A percentile compares a stretch with the other conserved stretches of the same genome.
These are phyloP conservation scores for Scleroderma bovista DNA, from an alignment of 768 basidiomycete genomes.

Conservation along the genomic window DNA sequence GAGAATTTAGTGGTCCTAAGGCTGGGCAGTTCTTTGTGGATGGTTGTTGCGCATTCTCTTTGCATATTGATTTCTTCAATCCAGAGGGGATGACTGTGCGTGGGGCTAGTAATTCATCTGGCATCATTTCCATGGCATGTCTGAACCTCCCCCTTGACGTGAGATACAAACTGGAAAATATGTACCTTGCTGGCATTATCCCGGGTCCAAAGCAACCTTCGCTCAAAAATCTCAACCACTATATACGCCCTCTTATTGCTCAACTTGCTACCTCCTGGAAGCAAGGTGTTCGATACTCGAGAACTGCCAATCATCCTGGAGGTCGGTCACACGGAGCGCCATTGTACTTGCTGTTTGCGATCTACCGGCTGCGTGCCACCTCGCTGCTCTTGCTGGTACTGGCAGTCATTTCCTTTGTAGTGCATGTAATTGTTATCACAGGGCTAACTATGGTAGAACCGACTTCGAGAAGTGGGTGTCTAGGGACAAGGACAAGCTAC, in stretches of 20 bases:
- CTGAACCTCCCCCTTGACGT: background rate
- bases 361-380: slow-evolving; percentile 26
- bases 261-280: slow-evolving; percentile 17
- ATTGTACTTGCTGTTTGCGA: slow-evolving; percentile 21
- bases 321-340: slow-evolving; percentile 6
- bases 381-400: slow-evolving; percentile 21
- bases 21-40: background rate
- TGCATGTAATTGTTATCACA: slow-evolving; percentile 17
- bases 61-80: slow-evolving; percentile 32
- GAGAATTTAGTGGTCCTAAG: slow-evolving; percentile 4
- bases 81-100: slow-evolving; percentile 19
- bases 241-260: slow-evolving; percentile 14
- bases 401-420: slow-evolving; percentile 24
- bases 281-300: slow-evolving; percentile 7
- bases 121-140: slow-evolving; percentile 8
- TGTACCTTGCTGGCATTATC: slow-evolving; percentile 11
- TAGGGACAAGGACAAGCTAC: slow-evolving; percentile 5
- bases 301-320: slow-evolving; percentile 8
- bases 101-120: slow-evolving; percentile 25
- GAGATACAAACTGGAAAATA: background rate
- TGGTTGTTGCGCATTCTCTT: slow-evolving; percentile 24
- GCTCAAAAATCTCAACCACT: slow-evolving; percentile 15
- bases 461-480: slow-evolving; percentile 16
- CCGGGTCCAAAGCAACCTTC: slow-evolving; percentile 20
- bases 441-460: background rate